phyloP scores from a whole-genome alignment of 2,329 filamentous ascomycete species.

The Talaromyces sp. region DNA sequence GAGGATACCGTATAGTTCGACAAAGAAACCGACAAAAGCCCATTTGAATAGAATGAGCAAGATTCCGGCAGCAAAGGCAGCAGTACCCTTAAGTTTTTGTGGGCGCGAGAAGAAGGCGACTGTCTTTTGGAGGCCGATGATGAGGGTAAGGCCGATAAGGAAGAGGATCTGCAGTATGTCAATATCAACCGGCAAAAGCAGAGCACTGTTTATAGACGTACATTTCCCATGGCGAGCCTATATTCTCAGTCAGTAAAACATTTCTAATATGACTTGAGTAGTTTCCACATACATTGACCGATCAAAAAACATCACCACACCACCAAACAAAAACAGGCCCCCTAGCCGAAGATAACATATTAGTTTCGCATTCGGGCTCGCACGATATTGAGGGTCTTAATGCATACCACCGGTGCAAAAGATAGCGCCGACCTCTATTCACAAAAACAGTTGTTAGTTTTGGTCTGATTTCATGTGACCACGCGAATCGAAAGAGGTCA shows the following conservation, averaged over 20 bases:
- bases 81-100: constrained; percentile 88
- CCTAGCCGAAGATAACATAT: constrained; percentile 47
- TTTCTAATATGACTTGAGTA: not conserved
- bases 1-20: constrained; percentile 90
- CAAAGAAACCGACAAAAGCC: constrained; percentile 82
- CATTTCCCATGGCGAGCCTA: constrained; percentile 96
- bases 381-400: not conserved
- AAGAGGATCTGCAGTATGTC: constrained; percentile 71
- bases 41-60: constrained; percentile 81
- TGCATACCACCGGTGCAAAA: constrained; percentile 94
- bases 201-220: constrained; percentile 37
- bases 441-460: constrained; percentile 1
- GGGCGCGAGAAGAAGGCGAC: constrained; percentile 88
- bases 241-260: not conserved
- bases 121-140: constrained; percentile 89
- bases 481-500: constrained; percentile 13
- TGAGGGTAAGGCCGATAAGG: constrained; percentile 89
- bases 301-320: constrained; percentile 96
- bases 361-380: not conserved
- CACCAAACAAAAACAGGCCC: constrained; percentile 89
- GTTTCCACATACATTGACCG: constrained; percentile 69
- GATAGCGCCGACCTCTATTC: constrained; percentile 87
- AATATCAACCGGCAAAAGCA: constrained; percentile 5
- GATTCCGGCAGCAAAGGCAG: constrained; percentile 79
- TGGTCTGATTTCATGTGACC: not conserved